Conservation (phyloP, 148 eudicot genomes). For the Chenopodium quinoa region DNA sequence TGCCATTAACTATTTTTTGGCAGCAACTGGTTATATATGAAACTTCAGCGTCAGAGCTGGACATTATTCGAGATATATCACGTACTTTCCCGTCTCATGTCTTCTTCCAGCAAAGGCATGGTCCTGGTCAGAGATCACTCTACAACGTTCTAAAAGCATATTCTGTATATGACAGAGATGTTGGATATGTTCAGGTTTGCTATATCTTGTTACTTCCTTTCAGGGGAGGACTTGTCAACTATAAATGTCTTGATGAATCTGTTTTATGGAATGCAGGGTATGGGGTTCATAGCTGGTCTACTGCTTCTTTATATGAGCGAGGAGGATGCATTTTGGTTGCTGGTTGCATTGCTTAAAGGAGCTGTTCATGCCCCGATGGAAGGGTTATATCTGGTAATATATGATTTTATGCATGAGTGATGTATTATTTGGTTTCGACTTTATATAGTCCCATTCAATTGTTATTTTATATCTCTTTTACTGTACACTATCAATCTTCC, state of each 20-base stretch:
- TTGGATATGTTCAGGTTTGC: conserved; percentile 98
- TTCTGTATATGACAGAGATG: conserved; percentile 94
- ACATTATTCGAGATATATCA: conserved; percentile 95
- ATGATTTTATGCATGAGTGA: conserved; percentile 7
- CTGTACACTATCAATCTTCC: neutral
- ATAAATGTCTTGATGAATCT: conserved; percentile 1
- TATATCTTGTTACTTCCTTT: conserved; percentile 1
- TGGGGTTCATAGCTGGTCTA: conserved; percentile 95
- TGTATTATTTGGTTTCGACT: neutral
- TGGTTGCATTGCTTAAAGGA: conserved; percentile 94
- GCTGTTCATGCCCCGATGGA: conserved; percentile 99
- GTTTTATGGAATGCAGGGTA: conserved; percentile 59
- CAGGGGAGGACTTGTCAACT: conserved; percentile 10
- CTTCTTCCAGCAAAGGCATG: conserved; percentile 98
- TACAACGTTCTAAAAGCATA: conserved; percentile 97
- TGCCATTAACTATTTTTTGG: conserved; percentile 1
- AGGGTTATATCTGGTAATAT: conserved; percentile 82
- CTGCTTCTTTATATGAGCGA: conserved; percentile 98
- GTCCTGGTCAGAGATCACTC: conserved; percentile 99
- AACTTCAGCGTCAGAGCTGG: conserved; percentile 91
- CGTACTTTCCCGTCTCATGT: conserved; percentile 98
- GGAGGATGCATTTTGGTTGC: conserved; percentile 98
- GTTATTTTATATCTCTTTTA: neutral
- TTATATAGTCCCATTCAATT: neutral
- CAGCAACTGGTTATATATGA: conserved; percentile 98